Evolutionary conservation across 1,284 basidiomycete species (phyloP), one percentile per base, ranked within the genome.

Genomic region (Gomphus sp.): DNA sequence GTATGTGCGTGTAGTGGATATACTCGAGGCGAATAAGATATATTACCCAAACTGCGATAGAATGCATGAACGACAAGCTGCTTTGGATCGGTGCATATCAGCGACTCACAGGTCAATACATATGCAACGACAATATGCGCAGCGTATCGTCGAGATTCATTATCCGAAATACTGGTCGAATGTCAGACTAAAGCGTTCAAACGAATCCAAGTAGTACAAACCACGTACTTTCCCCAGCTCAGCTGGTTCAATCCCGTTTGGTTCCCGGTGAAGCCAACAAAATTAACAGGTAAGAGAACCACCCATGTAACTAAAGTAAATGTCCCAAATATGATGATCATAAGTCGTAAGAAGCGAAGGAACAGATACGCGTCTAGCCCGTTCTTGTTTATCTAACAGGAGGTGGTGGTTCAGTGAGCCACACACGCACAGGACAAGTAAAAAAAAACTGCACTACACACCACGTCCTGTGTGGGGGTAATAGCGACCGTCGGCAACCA

Each of bases 331-430:
- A 89, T 81, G 66, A 79, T 79, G 61, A 85, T 72, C 65, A 85
- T 75, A 68, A 87, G 76, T 62, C 80, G 79, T 47, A 90, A 71
- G 69, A 85, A 91, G 16, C 78, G 74, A 5, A 80, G 66, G 66
- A 89, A 89, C 76, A 89, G 82, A 71, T 82, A 91, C 62, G 88
- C 85, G 68, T 91, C 89, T 37, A 87, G 73, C 2, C 83, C 84
- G 68, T 87, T 86, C 66, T 80, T 79, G 37, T 74, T 69, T 48
- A 81, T 76, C 77, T 80, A 52, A 44, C 14, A 61, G 53, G 1
- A 58, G n/a, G n/a, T n/a, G n/a, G n/a, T n/a, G n/a, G n/a, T n/a
- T n/a, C n/a, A n/a, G n/a, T n/a, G n/a, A n/a, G n/a, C 53, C 55
- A 36, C 60, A 39, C 34, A 41, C n/a, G n/a, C n/a, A n/a, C n/a